phyloP scores from a whole-genome alignment of 768 basidiomycete genomes.

The Tylopilus cervinicoccineus region DNA sequence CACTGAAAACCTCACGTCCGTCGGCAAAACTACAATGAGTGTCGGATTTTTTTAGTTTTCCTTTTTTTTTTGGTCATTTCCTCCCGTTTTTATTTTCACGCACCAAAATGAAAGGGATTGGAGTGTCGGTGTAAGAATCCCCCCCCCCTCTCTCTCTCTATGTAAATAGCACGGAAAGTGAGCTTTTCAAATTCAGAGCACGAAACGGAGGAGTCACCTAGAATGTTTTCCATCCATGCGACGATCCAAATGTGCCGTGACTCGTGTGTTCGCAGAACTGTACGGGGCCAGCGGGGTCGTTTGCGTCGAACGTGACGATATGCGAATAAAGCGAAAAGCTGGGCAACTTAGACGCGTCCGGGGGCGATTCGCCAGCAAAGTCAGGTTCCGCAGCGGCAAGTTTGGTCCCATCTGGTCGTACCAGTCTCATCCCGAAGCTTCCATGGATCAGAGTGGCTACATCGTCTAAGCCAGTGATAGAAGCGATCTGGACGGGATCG shows the following conservation, averaged over 20 bases:
- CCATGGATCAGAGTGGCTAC: neutral
- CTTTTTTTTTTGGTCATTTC: neutral
- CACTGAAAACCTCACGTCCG: neutral
- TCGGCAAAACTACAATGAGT: too few relatives aligned
- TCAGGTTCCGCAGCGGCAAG: constrained; percentile 2
- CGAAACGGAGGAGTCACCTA: neutral
- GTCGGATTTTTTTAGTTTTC: too few relatives aligned
- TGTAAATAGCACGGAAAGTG: neutral
- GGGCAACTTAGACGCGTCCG: constrained; percentile 6
- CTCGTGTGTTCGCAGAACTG: neutral
- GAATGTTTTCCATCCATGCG: neutral
- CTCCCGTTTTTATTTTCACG: neutral
- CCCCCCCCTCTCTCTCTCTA: neutral
- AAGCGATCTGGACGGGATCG: neutral
- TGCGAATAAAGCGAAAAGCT: constrained; percentile 12
- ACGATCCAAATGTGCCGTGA: constrained; percentile 3
- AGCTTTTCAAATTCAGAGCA: neutral
- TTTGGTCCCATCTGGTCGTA: constrained; percentile 8
- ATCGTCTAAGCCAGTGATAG: constrained; percentile 1
- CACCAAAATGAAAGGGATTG: neutral
- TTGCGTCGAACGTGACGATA: neutral
- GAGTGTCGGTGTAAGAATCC: neutral
- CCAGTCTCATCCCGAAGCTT: constrained; percentile 7
- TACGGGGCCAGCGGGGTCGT: neutral
- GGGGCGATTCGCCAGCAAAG: neutral